phyloP scores from a whole-genome alignment of 768 basidiomycete genomes.

The Bullera alba region DNA sequence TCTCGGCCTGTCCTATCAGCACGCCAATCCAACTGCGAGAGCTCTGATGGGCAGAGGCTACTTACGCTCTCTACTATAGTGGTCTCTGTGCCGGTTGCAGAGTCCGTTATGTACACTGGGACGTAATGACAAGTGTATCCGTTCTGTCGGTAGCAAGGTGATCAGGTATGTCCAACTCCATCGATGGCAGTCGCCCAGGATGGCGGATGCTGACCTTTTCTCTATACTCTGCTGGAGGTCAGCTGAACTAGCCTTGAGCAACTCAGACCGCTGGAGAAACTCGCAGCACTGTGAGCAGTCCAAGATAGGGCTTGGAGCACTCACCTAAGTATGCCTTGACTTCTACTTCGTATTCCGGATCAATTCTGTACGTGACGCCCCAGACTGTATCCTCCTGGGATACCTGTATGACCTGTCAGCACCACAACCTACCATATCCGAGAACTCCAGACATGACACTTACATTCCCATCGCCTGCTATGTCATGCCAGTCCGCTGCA shows the following conservation, averaged over 20 bases:
- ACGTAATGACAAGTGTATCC: slow-evolving; percentile 80
- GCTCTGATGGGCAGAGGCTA: no score
- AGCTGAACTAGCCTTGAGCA: slow-evolving; percentile 9
- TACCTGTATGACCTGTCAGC: slow-evolving; percentile 41
- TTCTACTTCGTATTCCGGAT: slow-evolving; percentile 64
- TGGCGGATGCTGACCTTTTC: slow-evolving; percentile 62
- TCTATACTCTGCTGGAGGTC: slow-evolving; percentile 59
- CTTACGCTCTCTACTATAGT: slow-evolving; percentile 48
- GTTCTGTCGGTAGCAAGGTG: slow-evolving; percentile 52
- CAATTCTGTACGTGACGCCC: slow-evolving; percentile 86
- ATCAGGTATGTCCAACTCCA: not conserved
- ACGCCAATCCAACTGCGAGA: not conserved
- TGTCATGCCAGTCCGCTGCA: slow-evolving; percentile 72
- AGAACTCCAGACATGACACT: not conserved
- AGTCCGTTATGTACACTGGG: slow-evolving; percentile 60
- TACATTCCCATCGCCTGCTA: slow-evolving; percentile 22
- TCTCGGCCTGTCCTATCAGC: slow-evolving; percentile 49
- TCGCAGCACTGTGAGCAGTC: not conserved
- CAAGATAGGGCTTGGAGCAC: slow-evolving; percentile 7
- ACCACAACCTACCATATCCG: no score
- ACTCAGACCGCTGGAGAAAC: not conserved
- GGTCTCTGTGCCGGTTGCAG: slow-evolving; percentile 51
- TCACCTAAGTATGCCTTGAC: slow-evolving; percentile 77
- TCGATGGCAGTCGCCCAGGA: no score
- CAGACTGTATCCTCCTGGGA: slow-evolving; percentile 61